Base-by-base conservation (phyloP, 345 rosid species). In the Boechera stricta region DNA sequence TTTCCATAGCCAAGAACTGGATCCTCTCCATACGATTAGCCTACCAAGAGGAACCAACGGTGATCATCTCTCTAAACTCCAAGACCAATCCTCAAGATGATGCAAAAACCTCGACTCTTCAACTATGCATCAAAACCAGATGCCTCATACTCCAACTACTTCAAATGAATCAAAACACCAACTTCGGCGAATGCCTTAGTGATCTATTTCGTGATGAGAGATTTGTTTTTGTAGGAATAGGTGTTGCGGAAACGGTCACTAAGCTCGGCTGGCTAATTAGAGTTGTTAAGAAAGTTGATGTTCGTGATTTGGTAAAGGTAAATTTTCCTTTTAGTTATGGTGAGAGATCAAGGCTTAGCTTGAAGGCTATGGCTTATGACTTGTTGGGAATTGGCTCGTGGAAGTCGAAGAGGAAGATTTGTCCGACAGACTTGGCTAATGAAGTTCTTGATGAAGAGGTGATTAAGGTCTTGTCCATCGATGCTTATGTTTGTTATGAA, bases 121-220 rank as follows among this genome's bases (percentile, higher is more conserved):
- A 76, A 35, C 42, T 76, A 60, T 76, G 79, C 47, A 42, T 76
- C 45, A 53, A 59, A 9, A 68, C 44, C 55, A 76, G 68, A 60
- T 76, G 79, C 28, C 74, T 68, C 15, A 60, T 76, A 55, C 79
- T 76, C 45, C 74, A 76, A 51, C 69, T 76, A 42, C 73, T 67
- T 49, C 67, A 67, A 11, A 18, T 58, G 54, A 49, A 66, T 12
- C 73, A 66, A 75, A 66, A 35, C 16, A 57, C 53, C 35, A 67
- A 57, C 52, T n/a, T 67, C 21, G 48, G 31, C 51, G 71, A 73
- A 21, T 47, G 60, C 9, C 10, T 67, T 11, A 9, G 52, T 26
- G 79, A 59, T 48, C 52, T 57, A 11, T 75, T 58, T 58, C 15
- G 7, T 31, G 79, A 67, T 7, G 61, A 49, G 44, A 67, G 61